Evolutionary conservation across 371 early-diverging fungal genomes (phyloP).

Genomic region (Nematocida sp.): DNA sequence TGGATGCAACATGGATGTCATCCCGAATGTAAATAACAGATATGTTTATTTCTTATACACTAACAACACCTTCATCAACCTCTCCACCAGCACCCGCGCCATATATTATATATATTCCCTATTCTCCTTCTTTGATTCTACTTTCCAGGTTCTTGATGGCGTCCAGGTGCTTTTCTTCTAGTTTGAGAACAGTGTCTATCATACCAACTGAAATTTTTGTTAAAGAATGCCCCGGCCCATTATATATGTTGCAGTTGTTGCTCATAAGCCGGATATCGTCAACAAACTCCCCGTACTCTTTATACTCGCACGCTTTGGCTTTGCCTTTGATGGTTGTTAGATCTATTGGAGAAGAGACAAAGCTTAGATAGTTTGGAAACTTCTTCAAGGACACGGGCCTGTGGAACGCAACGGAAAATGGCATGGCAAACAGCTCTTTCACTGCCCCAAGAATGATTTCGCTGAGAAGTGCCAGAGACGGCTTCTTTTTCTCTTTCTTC

Average conservation of each 20-base stretch:
- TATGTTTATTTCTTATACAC: no score
- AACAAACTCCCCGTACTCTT: slow-evolving; percentile 55
- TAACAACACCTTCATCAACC: no score
- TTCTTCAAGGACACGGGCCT: slow-evolving; percentile 65
- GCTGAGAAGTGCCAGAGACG: slow-evolving; percentile 52
- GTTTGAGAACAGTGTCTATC: slow-evolving; percentile 1
- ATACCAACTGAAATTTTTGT: slow-evolving; percentile 63
- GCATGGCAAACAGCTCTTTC: slow-evolving; percentile 48
- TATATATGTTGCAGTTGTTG: slow-evolving; percentile 64
- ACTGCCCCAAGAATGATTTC: slow-evolving; percentile 52
- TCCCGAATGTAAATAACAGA: no score
- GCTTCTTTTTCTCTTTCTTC: slow-evolving; percentile 54
- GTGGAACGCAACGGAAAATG: slow-evolving; percentile 63
- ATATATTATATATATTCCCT: no score
- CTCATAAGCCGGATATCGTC: slow-evolving; percentile 62
- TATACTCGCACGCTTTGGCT: slow-evolving; percentile 58
- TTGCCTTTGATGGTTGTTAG: slow-evolving; percentile 62
- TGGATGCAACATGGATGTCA: no score
- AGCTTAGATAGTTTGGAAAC: slow-evolving; percentile 62
- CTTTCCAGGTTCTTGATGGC: slow-evolving; percentile 30
- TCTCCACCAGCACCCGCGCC: no score
- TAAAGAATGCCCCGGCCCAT: slow-evolving; percentile 64
- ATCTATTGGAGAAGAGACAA: slow-evolving; percentile 63
- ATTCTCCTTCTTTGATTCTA: no score
- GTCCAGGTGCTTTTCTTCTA: slow-evolving; percentile 25